These are phyloP conservation scores for Urochloa ruziziensis DNA, from an alignment of 176 grass and related monocot genomes.

Conservation along the genomic window DNA sequence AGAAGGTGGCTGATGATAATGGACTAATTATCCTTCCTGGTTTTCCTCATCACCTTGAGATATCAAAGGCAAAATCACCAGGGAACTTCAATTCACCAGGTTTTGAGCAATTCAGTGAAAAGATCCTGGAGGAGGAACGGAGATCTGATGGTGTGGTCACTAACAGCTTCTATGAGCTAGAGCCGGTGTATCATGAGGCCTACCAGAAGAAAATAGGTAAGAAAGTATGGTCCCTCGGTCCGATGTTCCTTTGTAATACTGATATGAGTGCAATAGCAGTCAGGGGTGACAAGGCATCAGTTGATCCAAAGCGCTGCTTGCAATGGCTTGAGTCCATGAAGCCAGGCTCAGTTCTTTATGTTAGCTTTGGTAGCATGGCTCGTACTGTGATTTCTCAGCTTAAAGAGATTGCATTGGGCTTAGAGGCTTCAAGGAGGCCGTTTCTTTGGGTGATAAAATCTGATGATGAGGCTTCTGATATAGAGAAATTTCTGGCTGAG, in stretches of 20 bases:
- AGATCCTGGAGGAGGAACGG: slow-evolving; percentile 18
- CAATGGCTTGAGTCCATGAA: slow-evolving; percentile 34
- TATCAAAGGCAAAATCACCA: slow-evolving; percentile 5
- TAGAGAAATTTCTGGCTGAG: slow-evolving; percentile 17
- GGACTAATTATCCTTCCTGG: slow-evolving; percentile 10
- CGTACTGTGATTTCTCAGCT: neutral
- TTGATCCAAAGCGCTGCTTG: slow-evolving; percentile 28
- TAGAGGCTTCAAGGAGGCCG: slow-evolving; percentile 36
- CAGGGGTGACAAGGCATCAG: slow-evolving; percentile 22
- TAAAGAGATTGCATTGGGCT: neutral
- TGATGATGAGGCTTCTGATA: neutral
- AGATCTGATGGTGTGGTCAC: slow-evolving; percentile 21
- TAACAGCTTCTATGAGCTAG: slow-evolving; percentile 45
- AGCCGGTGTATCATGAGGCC: slow-evolving; percentile 15
- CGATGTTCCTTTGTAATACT: slow-evolving; percentile 28
- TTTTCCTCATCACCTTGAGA: slow-evolving; percentile 19
- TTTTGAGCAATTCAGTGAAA: slow-evolving; percentile 3
- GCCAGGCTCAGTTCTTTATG: slow-evolving; percentile 20
- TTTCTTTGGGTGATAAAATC: slow-evolving; percentile 56
- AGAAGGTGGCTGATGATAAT: slow-evolving; percentile 10
- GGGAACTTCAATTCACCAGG: slow-evolving; percentile 10
- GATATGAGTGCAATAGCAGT: neutral
- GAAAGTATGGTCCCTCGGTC: slow-evolving; percentile 27
- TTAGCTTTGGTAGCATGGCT: slow-evolving; percentile 42
- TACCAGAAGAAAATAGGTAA: slow-evolving; percentile 24